These are phyloP conservation scores for Tricholoma bakamatsutake DNA, from an alignment of 768 basidiomycete species.

Conservation along the genomic window DNA sequence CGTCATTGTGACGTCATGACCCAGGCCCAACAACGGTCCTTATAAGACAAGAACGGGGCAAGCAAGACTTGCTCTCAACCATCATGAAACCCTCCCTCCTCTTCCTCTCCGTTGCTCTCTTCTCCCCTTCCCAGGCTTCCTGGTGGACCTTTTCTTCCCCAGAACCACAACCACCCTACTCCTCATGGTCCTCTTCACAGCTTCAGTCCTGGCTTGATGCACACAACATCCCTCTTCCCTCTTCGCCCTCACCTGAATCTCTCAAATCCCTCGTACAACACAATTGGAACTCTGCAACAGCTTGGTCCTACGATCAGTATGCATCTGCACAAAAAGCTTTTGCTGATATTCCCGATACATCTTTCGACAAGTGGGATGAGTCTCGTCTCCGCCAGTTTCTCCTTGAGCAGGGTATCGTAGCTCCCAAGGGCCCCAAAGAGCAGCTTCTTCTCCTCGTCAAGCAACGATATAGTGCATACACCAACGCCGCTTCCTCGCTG, in stretches of 20 bases:
- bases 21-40: background rate
- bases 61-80: background rate
- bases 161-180: conserved; percentile 29
- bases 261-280: conserved; percentile 45
- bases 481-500: conserved; percentile 52
- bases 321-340: conserved; percentile 58
- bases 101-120: conserved; percentile 24
- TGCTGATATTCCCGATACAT: conserved; percentile 46
- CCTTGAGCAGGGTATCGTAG: conserved; percentile 81
- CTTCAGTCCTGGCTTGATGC: conserved; percentile 65
- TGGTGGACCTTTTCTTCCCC: conserved; percentile 44
- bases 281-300: conserved; percentile 51
- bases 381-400: conserved; percentile 76
- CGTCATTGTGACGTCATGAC: background rate
- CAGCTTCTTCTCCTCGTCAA: conserved; percentile 76
- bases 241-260: conserved; percentile 35
- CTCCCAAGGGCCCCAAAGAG: conserved; percentile 74
- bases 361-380: conserved; percentile 85
- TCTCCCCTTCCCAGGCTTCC: conserved; percentile 36
- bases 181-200: conserved; percentile 57
- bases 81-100: conserved; percentile 25
- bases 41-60: background rate
- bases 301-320: conserved; percentile 64
- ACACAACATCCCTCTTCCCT: conserved; percentile 53
- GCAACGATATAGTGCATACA: conserved; percentile 57